Evolutionary conservation across 306 rosid species (phyloP).

Genomic region (Castanea sativa): DNA sequence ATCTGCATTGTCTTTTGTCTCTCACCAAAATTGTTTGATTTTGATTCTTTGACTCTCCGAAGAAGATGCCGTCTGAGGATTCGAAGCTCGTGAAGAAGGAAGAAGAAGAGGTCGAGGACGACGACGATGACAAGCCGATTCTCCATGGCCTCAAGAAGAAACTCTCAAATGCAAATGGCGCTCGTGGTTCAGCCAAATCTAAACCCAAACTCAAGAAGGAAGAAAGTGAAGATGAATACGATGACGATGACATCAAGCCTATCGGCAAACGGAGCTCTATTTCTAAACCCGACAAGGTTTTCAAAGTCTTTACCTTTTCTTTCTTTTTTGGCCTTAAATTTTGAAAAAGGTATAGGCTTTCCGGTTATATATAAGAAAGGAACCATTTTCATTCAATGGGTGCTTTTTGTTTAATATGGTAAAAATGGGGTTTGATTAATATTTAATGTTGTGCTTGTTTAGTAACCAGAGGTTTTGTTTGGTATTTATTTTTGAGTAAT

Average conservation of each 20-base stretch:
- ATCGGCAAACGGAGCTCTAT: slow-evolving; percentile 22
- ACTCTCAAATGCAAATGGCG: slow-evolving; percentile 20
- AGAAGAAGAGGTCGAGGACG: slow-evolving; percentile 25
- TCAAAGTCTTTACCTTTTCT: background rate
- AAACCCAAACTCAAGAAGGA: slow-evolving; percentile 46
- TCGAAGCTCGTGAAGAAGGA: slow-evolving; percentile 36
- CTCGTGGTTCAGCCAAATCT: slow-evolving; percentile 30
- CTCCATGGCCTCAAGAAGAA: slow-evolving; percentile 33
- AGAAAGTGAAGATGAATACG: slow-evolving; percentile 14
- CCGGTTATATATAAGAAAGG: background rate
- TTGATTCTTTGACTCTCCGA: background rate
- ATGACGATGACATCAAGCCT: slow-evolving; percentile 35
- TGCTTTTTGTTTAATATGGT: too few species aligned
- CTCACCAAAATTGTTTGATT: background rate
- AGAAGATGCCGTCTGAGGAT: slow-evolving; percentile 59
- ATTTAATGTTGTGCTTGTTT: background rate
- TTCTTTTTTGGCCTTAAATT: background rate
- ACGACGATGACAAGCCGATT: slow-evolving; percentile 22
- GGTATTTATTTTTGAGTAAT: background rate
- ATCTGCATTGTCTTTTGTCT: background rate
- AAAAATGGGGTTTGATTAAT: background rate
- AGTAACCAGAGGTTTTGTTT: background rate
- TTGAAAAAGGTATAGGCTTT: background rate
- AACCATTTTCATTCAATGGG: too few species aligned
- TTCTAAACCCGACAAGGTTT: slow-evolving; percentile 47